Base-by-base conservation (phyloP, 176 grass and related monocot genomes). In the Raddia guianensis region DNA sequence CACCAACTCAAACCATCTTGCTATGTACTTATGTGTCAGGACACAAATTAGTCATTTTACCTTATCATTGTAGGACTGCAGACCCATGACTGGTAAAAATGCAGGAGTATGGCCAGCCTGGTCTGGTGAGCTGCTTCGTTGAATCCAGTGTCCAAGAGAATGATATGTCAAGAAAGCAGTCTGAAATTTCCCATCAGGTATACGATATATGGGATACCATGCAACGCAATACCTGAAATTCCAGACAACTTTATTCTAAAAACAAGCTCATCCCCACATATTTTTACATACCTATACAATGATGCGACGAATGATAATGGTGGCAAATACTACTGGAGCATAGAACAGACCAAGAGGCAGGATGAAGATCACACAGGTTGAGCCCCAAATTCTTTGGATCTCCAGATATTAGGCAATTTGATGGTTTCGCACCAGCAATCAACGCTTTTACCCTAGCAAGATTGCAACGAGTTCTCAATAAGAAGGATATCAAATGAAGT, bases 161-260 rank as follows among this genome's bases (percentile, higher is more conserved):
- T 98, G 95, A 68, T 98, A 98, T 11, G 95, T 93, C 69, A 94
- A 83, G 86, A 98, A 98, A 59, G 95, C 87, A 72, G 90, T 86
- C 86, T 86, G 92, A n/a, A 94, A 98, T 67, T 88, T 94, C 20
- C 90, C 88, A 32, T 92, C 90, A 0, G 95, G 95, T 91, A 98
- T 89, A 20, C 88, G 81, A 72, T 91, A 98, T 92, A 92, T 88
- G 65, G 95, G 95, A 86, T 98, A 98, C 95, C 95, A 98, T 66
- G 95, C 95, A 32, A 98, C 88, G 62, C 74, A 94, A 84, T 85
- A 98, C 95, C 95, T 98, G 83, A 86, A 89, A 90, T 80, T 40
- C 21, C 53, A 14, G 49, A 63, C 8, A 56, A 14, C 10, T 13
- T 7, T 46, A 15, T 63, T 86, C 71, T 18, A 21, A 80, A 74